Base-by-base conservation (phyloP, 768 basidiomycete species). In the Neoboletus magnificus region DNA sequence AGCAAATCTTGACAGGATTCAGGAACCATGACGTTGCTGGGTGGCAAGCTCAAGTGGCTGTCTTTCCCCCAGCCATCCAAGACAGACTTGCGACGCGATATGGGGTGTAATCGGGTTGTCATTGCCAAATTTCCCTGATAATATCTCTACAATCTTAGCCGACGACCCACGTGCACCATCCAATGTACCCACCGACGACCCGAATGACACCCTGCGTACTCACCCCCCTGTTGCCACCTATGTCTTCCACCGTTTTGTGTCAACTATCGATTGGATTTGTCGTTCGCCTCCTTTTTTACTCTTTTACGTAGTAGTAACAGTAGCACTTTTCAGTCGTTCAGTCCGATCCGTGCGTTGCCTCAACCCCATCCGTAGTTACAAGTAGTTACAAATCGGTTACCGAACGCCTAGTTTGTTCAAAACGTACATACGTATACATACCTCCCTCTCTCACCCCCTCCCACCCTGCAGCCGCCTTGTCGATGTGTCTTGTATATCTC, bases 41-140 rank as follows among this genome's bases (percentile, higher is more conserved):
- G 13, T 99, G 97, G 97, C 81, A 83, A 29, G 83, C 85, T 5
- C 91, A 93, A 68, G 84, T 93, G 43, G 71, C 85, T 7, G 77
- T 81, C 8, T 94, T 97, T 78, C 97, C 96, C 32, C 89, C 89
- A 22, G 82, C 82, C 18, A 94, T 98, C 62, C 89, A 90, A 72
- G 86, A 94, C 66, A 86, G 94, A 49, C 79, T 99, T 42, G 83
- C 86, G 11, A 76, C 86, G 63, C 87, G 93, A 44, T 99, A 98
- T 66, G 86, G 86, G 60, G 92, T 98, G 46, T 96, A 76, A 74
- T 48, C 35, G 44, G 56, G 57, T 52, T 40, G n/a, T 47, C 47
- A 13, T 41, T 23, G 1, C 29, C 32, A 47, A 50, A 18, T 27
- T 39, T 6, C 30, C 27, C 18, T 27, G 16, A 33, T 50, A 39